These are phyloP conservation scores for Lepidium aucheri DNA, from an alignment of 345 rosid species.

Conservation along the genomic window DNA sequence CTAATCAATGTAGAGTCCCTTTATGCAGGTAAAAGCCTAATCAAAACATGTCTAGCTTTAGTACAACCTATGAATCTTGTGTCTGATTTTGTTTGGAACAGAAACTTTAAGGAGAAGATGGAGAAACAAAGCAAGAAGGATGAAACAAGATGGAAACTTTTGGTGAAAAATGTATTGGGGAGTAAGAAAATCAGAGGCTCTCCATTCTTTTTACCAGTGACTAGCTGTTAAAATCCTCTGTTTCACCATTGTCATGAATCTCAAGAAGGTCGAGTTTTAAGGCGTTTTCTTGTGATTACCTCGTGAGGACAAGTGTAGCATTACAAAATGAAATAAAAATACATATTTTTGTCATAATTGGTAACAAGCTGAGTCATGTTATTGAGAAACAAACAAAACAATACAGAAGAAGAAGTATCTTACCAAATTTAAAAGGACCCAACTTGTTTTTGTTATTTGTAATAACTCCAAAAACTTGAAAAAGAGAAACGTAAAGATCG, in stretches of 20 bases:
- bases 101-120: conserved; percentile 66
- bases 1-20: conserved; percentile 65
- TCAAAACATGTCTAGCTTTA: not conserved
- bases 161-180: conserved; percentile 56
- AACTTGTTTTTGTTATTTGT: conserved; percentile 6
- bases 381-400: not conserved
- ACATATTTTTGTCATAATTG: not conserved
- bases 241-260: not conserved
- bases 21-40: conserved; percentile 52
- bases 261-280: conserved; percentile 24
- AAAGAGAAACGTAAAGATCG: conserved; percentile 11
- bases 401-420: not conserved
- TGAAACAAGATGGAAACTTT: conserved; percentile 58
- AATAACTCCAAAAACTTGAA: conserved; percentile 19
- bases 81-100: conserved; percentile 5
- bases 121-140: conserved; percentile 67
- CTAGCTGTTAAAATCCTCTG: not conserved
- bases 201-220: conserved; percentile 35
- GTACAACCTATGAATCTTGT: not conserved
- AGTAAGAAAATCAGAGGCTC: conserved; percentile 50
- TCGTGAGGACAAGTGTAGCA: not conserved
- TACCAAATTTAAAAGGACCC: conserved; percentile 3
- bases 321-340: not conserved
- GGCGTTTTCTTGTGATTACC: conserved; percentile 27
- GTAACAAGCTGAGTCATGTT: not conserved